Evolutionary conservation across 2,329 filamentous ascomycete genomes (phyloP).

Genomic region (Lecanicillium sp.): DNA sequence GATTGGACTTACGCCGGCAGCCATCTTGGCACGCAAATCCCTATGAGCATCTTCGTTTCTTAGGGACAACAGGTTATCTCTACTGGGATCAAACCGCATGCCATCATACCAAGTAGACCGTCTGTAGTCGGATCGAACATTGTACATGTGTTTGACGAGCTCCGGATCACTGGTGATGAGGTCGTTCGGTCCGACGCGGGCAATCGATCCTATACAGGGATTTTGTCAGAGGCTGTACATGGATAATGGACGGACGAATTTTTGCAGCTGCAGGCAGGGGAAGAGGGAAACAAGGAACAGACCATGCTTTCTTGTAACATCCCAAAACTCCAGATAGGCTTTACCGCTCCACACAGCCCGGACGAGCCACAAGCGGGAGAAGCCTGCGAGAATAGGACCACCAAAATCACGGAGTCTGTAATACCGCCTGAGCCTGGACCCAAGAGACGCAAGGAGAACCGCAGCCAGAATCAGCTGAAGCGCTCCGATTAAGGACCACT

Average conservation of each 20-base stretch:
- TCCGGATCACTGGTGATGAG: slow-evolving; percentile 31
- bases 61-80: slow-evolving; percentile 42
- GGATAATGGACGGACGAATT: slow-evolving; percentile 11
- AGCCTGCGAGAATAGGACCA: slow-evolving; percentile 27
- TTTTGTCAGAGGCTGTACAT: slow-evolving; percentile 3
- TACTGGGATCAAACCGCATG: slow-evolving; percentile 42
- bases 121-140: slow-evolving; percentile 24
- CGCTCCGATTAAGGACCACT: slow-evolving; percentile 4
- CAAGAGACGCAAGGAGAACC: neutral
- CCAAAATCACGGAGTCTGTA: slow-evolving; percentile 30
- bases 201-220: slow-evolving; percentile 21
- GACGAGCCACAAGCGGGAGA: slow-evolving; percentile 33
- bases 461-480: slow-evolving; percentile 7
- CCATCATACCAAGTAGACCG: slow-evolving; percentile 38
- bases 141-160: slow-evolving; percentile 25
- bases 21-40: slow-evolving; percentile 38
- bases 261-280: too few relatives aligned
- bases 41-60: slow-evolving; percentile 37
- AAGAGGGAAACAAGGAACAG: slow-evolving; percentile 11
- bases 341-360: slow-evolving; percentile 21
- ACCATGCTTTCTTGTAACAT: slow-evolving; percentile 28
- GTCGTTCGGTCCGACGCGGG: slow-evolving; percentile 32
- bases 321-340: slow-evolving; percentile 26
- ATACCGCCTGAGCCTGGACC: slow-evolving; percentile 20
- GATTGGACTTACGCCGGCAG: slow-evolving; percentile 36